These are phyloP conservation scores for Clonostachys chloroleuca DNA, from an alignment of 2,329 filamentous ascomycete genomes.

Conservation along the genomic window DNA sequence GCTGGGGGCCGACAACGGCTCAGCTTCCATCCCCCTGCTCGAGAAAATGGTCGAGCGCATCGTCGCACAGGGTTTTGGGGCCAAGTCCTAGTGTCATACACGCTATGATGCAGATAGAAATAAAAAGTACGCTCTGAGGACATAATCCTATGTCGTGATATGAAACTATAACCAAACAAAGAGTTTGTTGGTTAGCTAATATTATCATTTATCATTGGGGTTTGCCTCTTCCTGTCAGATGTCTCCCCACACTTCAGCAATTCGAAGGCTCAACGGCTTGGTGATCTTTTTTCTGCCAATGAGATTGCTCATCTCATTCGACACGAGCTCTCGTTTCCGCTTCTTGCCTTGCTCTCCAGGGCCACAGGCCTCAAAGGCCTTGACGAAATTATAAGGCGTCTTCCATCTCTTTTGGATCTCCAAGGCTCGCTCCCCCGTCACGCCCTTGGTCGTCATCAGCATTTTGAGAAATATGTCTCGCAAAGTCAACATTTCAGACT, in stretches of 20 bases:
- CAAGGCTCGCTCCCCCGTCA: conserved; percentile 74
- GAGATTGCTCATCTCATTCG: conserved; percentile 48
- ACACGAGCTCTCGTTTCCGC: conserved; percentile 57
- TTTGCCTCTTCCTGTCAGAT: conserved; percentile 16
- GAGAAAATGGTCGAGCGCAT: conserved; percentile 72
- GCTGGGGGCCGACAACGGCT: conserved; percentile 53
- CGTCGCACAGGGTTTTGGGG: conserved; percentile 42
- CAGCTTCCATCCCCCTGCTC: conserved; percentile 50
- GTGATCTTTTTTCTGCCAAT: conserved; percentile 66
- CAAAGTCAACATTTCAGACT: conserved; percentile 69
- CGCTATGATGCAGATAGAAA: not conserved
- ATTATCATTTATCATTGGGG: not conserved
- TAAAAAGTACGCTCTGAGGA: not conserved
- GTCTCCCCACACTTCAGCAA: conserved; percentile 70
- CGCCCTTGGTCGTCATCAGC: conserved; percentile 74
- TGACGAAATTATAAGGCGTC: conserved; percentile 68
- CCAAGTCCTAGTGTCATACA: not conserved
- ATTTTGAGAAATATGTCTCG: conserved; percentile 78
- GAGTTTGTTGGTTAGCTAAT: not conserved
- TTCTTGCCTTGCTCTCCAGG: conserved; percentile 43
- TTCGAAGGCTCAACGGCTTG: conserved; percentile 60
- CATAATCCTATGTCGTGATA: not conserved
- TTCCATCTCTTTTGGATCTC: conserved; percentile 78
- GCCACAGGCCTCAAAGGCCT: conserved; percentile 59
- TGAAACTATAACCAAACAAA: not conserved